phyloP scores from a whole-genome alignment of 192 early-diverging fungal genomes.

The Dispira simplex region DNA sequence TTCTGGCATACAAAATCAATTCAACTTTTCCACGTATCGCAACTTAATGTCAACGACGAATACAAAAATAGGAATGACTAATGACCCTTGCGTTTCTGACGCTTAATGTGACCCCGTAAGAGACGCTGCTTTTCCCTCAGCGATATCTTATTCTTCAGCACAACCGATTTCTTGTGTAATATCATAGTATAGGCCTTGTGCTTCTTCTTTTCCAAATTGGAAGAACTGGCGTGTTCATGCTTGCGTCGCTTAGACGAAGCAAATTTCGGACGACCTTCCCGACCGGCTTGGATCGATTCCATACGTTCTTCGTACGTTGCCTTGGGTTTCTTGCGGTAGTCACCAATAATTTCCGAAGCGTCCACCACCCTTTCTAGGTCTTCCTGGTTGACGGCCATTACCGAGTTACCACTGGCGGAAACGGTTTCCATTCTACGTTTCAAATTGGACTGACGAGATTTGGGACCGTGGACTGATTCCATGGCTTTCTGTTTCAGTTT shows the following conservation, averaged over 20 bases:
- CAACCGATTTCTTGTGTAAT: conserved; percentile 74
- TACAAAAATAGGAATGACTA: neutral
- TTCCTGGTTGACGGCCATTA: neutral
- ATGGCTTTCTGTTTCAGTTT: conserved; percentile 49
- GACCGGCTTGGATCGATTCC: conserved; percentile 71
- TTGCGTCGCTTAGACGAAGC: conserved; percentile 74
- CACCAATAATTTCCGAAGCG: conserved; percentile 27
- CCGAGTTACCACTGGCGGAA: neutral
- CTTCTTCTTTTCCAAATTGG: conserved; percentile 87
- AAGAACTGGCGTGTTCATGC: conserved; percentile 45
- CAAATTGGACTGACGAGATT: neutral
- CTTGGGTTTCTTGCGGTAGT: conserved; percentile 42
- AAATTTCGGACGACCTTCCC: conserved; percentile 86
- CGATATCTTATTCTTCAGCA: conserved; percentile 54
- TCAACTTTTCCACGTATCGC: neutral
- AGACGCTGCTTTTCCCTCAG: conserved; percentile 52
- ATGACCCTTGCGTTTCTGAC: neutral
- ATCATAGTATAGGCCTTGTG: conserved; percentile 94
- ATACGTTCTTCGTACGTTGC: conserved; percentile 84
- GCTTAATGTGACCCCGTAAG: neutral
- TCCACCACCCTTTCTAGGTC: conserved; percentile 22
- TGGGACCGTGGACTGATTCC: conserved; percentile 5
- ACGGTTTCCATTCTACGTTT: neutral
- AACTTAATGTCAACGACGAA: neutral
- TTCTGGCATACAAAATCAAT: no score